Evolutionary conservation across 208 protist species (phyloP).

Genomic region (Leishmania guyanensis): DNA sequence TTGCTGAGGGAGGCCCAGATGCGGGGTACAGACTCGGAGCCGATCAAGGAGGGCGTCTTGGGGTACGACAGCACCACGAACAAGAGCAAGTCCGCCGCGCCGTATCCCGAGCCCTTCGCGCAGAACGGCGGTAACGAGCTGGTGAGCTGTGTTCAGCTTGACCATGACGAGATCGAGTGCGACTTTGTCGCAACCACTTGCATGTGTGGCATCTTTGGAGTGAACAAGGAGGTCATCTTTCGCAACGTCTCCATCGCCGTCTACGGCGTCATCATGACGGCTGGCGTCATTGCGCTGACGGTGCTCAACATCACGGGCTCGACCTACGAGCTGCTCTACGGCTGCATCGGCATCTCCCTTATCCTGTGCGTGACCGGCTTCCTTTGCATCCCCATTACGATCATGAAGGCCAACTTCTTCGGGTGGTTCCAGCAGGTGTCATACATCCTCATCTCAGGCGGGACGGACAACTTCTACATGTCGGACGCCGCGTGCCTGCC

Average conservation of each 20-base stretch:
- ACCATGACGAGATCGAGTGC: neutral
- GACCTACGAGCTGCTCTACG: slow-evolving; percentile 38
- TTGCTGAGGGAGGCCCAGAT: slow-evolving; percentile 25
- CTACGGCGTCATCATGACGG: slow-evolving; percentile 47
- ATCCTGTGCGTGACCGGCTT: slow-evolving; percentile 42
- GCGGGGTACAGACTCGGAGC: slow-evolving; percentile 2
- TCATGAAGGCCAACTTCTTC: slow-evolving; percentile 61
- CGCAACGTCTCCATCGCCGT: slow-evolving; percentile 29
- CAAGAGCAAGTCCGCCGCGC: slow-evolving; percentile 1
- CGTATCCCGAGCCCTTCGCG: neutral
- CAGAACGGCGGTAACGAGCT: neutral
- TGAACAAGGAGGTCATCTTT: slow-evolving; percentile 40
- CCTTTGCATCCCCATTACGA: slow-evolving; percentile 40
- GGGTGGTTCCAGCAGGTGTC: slow-evolving; percentile 37
- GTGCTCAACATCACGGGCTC: slow-evolving; percentile 40
- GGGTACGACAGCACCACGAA: neutral
- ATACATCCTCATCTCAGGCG: slow-evolving; percentile 49
- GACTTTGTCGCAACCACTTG: slow-evolving; percentile 1
- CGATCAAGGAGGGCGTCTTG: slow-evolving; percentile 6
- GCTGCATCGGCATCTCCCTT: slow-evolving; percentile 33
- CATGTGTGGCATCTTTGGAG: slow-evolving; percentile 29
- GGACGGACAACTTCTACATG: slow-evolving; percentile 58
- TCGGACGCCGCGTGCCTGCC: slow-evolving; percentile 37
- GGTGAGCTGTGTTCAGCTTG: neutral
- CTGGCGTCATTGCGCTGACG: slow-evolving; percentile 33